Conservation (phyloP, 1,139 yeast species). For the Scheffersomyces cryptocercus region DNA sequence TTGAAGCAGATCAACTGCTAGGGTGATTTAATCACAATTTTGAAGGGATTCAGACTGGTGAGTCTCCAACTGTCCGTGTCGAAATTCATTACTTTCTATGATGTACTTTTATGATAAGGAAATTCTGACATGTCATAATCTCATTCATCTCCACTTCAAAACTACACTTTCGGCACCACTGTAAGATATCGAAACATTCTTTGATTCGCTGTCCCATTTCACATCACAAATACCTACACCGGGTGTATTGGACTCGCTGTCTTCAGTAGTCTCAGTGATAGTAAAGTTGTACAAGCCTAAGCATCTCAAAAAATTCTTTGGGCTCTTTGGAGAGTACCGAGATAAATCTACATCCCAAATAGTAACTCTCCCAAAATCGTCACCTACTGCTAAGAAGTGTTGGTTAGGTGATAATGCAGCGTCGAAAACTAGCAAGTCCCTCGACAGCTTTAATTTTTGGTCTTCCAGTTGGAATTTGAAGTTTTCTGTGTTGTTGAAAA, state of each 20-base stretch:
- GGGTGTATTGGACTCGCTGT: conserved; percentile 6
- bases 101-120: background rate
- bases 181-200: conserved; percentile 39
- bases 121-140: background rate
- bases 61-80: no score
- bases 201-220: conserved; percentile 42
- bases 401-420: conserved; percentile 54
- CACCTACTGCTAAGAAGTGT: conserved; percentile 59
- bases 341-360: conserved; percentile 49
- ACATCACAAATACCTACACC: conserved; percentile 41
- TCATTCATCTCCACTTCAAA: conserved; percentile 17
- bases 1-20: no score
- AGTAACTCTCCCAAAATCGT: conserved; percentile 56
- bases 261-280: conserved; percentile 6
- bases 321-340: conserved; percentile 10
- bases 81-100: background rate
- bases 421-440: conserved; percentile 53
- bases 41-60: no score
- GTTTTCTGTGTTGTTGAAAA: conserved; percentile 24
- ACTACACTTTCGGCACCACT: conserved; percentile 45
- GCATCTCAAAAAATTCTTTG: conserved; percentile 20
- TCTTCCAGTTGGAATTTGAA: conserved; percentile 16
- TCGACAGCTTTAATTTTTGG: conserved; percentile 31
- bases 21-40: no score
- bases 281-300: conserved; percentile 24